phyloP scores from a whole-genome alignment of 2,329 filamentous ascomycete genomes.

The Magnaporthiopsis incrustans region DNA sequence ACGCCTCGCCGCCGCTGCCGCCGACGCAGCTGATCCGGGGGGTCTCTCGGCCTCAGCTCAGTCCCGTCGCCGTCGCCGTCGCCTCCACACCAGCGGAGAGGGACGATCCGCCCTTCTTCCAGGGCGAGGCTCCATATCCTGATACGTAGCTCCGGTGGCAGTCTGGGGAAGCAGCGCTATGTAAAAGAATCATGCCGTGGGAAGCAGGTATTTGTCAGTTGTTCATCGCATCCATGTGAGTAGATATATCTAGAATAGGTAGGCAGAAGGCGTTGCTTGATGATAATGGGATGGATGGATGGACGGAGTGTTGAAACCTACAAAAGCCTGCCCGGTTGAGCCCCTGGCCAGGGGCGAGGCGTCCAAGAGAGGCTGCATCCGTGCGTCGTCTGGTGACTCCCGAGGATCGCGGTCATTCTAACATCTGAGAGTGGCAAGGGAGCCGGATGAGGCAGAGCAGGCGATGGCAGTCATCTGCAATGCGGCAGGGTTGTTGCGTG shows the following conservation, averaged over 20 bases:
- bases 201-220: not conserved
- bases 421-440: not conserved
- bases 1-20: not conserved
- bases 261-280: too few species aligned
- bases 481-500: not conserved
- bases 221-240: not conserved
- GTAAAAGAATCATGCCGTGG: not conserved
- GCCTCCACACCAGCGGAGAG: conserved; percentile 25
- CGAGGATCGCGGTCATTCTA: not conserved
- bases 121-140: conserved; percentile 39
- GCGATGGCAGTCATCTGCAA: not conserved
- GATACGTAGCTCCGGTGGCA: conserved; percentile 38
- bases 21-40: not conserved
- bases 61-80: not conserved
- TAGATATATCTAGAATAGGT: too few species aligned
- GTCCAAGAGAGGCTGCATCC: not conserved
- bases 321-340: not conserved
- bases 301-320: not conserved
- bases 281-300: too few species aligned
- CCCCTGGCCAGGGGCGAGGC: not conserved
- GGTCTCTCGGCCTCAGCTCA: not conserved
- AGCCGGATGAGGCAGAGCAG: not conserved
- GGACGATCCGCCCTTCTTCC: conserved; percentile 33
- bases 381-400: not conserved
- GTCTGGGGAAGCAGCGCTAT: conserved; percentile 32